Evolutionary conservation across 306 rosid genomes (phyloP), one percentile per base, ranked within the genome.

Genomic region (Dryas alaskensis): DNA sequence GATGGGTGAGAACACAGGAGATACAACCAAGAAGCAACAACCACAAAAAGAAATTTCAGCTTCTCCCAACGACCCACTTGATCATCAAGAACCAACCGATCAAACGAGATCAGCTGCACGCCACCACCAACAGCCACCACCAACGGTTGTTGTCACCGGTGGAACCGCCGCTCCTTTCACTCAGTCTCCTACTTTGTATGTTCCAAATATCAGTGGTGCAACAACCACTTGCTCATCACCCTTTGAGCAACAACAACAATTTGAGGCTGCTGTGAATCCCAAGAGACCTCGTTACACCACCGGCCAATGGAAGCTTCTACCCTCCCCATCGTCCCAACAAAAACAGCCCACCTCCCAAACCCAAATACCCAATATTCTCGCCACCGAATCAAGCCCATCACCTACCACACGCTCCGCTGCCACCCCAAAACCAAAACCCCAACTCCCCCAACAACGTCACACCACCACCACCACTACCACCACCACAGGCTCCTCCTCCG

Each of bases 221-320:
- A 79, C 81, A 37, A 25, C 84, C 59, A 71, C 92, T 58, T 73
- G 90, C 4, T 60, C 83, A 7, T 77, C 84, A 48, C 89, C 88
- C 4, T 89, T 83, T 52, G 93, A 87, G 50, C 82, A 78, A 16
- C 73, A 76, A 27, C 88, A 74, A 6, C 22, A 22, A 22, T 89
- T 89, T 61, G 96, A 92, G 73, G 55, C 85, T 3, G 48, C 67
- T 43, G 81, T 77, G 5, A 88, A 86, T 65, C 81, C 97, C 1
- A 94, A 94, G 70, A 80, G 96, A 68, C 80, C 95, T 2, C 81
- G 95, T 65, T 94, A 87, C 60, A 80, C 81, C 8, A 63, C 90
- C 0, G 96, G 96, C 12, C 97, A 92, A 87, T 94, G 99, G 98
- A 94, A 89, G 87, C 82, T 90, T 51, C 84, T 92, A 7, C 97